Base-by-base conservation (phyloP, 2,329 filamentous ascomycete genomes). In the Paecilomyces niveus region DNA sequence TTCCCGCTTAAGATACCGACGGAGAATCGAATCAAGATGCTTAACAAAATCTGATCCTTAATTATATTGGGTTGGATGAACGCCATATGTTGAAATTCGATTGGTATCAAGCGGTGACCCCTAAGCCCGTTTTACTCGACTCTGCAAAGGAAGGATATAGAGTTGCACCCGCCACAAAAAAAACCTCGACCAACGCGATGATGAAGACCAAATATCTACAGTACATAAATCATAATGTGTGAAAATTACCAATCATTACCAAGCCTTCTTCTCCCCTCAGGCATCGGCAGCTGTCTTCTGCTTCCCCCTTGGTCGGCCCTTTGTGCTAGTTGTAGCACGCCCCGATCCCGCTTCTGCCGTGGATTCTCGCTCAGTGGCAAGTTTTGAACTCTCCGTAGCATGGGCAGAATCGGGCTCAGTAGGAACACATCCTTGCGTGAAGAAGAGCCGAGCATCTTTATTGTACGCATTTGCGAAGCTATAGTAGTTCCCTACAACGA, bases 391-490 rank as follows among this genome's bases (percentile, higher is more conserved):
- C 33, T 63, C 67, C 15, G 57, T 64, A 8, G 61, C 65, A n/a
- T 58, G 60, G 53, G 67, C 63, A 26, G 61, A 62, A 39, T 74
- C 72, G 31, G 62, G 62, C 33, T 72, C 72, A 13, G 62, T 64
- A 15, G 76, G 72, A 62, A 87, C 90, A 73, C 88, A 93, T 6
- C 88, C 93, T 73, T 99, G 94, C 0, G 92, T 87, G 74, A 97
- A 99, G 78, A 97, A 97, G 54, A 97, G 82, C 45, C 89, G 85
- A 3, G 90, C 89, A 3, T 86, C 83, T 61, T 81, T 79, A 62
- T 88, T 82, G 67, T 86, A 86, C 58, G 90, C 86, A 73, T 97
- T 99, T 57, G 82, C 81, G 67, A 99, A 96, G 69, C 88, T 89
- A 75, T 99, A 99, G 67, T 91, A 89, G 70, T 97, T 97, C 55